phyloP scores from a whole-genome alignment of 2,329 filamentous ascomycete genomes.

The Fusarium nelsonii region DNA sequence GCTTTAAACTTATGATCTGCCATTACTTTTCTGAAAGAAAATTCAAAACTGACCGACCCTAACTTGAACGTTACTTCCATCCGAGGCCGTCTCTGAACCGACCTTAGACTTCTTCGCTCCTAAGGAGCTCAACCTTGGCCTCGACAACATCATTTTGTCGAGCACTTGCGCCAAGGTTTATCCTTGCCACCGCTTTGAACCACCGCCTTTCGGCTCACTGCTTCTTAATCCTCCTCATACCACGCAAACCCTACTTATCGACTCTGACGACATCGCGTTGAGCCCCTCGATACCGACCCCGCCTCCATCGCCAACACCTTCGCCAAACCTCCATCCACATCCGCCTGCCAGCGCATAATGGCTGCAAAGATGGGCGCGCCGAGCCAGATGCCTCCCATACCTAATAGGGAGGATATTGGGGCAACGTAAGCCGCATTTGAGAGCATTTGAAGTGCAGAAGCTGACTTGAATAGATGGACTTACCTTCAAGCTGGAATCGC shows the following conservation, averaged over 20 bases:
- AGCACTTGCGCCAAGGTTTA: neutral
- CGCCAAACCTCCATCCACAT: conserved; percentile 34
- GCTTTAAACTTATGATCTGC: conserved; percentile 19
- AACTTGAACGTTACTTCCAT: conserved; percentile 9
- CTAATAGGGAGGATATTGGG: conserved; percentile 71
- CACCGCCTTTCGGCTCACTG: neutral
- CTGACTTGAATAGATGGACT: conserved; percentile 74
- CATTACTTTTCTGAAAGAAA: neutral
- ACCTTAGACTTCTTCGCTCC: conserved; percentile 12
- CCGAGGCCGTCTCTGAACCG: conserved; percentile 12
- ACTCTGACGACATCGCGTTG: conserved; percentile 42
- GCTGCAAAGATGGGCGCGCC: conserved; percentile 53
- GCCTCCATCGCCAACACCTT: conserved; percentile 39
- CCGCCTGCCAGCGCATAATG: conserved; percentile 48
- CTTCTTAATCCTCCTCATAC: neutral
- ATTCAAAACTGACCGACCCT: neutral
- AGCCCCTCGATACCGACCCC: conserved; percentile 47
- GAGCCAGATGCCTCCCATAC: conserved; percentile 67
- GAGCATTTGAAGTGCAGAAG: neutral
- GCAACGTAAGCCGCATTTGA: conserved; percentile 57
- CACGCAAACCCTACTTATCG: conserved; percentile 10
- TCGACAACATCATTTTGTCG: conserved; percentile 13
- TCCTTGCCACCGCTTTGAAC: neutral
- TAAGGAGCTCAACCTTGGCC: conserved; percentile 25
- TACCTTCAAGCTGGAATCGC: conserved; percentile 91